These are phyloP conservation scores for Stemphylium lycopersici DNA, from an alignment of 2,329 filamentous ascomycete genomes.

Conservation along the genomic window DNA sequence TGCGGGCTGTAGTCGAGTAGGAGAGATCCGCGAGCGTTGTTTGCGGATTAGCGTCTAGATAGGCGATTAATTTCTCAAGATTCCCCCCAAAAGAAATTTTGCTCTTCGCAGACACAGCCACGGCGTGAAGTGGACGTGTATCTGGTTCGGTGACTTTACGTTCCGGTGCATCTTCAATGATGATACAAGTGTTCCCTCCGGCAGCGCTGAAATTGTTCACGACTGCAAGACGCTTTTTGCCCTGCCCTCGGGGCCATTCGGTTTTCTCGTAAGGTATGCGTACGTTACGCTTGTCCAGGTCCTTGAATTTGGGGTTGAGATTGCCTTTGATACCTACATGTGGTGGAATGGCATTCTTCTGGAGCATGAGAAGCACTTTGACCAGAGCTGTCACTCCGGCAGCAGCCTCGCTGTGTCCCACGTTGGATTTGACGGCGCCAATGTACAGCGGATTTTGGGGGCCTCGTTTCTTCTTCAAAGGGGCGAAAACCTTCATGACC, in stretches of 20 bases:
- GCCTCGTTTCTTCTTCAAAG: conserved; percentile 7
- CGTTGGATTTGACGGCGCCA: conserved; percentile 38
- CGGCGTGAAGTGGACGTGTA: background rate
- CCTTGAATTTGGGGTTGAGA: background rate
- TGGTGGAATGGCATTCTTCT: background rate
- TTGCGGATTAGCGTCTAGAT: conserved; percentile 1
- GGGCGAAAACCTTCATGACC: conserved; percentile 16
- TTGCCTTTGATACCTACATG: background rate
- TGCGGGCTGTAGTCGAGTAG: conserved; percentile 32
- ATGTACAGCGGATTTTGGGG: conserved; percentile 22
- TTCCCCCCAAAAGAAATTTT: conserved; percentile 6
- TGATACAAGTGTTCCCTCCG: background rate
- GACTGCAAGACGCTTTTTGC: background rate
- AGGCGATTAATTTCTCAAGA: conserved; percentile 1
- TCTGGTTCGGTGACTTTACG: conserved; percentile 5
- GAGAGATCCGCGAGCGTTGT: conserved; percentile 13
- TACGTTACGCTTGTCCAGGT: background rate
- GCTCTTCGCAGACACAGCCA: conserved; percentile 3
- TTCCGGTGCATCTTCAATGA: background rate
- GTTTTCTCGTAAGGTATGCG: conserved; percentile 1
- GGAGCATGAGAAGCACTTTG: conserved; percentile 45
- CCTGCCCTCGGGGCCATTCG: background rate
- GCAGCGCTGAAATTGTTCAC: conserved; percentile 3
- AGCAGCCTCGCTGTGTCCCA: conserved; percentile 22
- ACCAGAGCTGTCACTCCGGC: conserved; percentile 38